Evolutionary conservation across 2,329 filamentous ascomycete genomes (phyloP).

Genomic region (Aspergillus melleus): DNA sequence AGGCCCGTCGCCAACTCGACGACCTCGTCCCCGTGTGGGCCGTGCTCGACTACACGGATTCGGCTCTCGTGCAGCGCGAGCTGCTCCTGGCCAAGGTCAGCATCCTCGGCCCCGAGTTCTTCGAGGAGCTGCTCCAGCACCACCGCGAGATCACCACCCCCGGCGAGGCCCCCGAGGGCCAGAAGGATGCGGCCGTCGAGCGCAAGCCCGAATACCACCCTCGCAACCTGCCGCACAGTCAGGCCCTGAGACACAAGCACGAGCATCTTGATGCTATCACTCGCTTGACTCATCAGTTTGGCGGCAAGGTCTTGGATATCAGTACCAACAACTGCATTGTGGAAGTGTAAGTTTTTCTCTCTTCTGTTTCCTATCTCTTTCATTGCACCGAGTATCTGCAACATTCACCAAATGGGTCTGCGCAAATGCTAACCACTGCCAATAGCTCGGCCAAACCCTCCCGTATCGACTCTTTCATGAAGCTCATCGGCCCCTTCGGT

Average conservation of each 20-base stretch:
- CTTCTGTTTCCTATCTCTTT: background rate
- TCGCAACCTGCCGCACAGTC: conserved; percentile 76
- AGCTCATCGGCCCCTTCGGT: conserved; percentile 89
- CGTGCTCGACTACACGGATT: conserved; percentile 90
- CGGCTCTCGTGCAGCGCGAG: conserved; percentile 93
- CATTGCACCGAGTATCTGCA: background rate
- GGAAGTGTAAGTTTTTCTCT: conserved; percentile 69
- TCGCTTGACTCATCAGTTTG: conserved; percentile 95
- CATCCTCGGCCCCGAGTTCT: conserved; percentile 95
- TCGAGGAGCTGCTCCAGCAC: conserved; percentile 92
- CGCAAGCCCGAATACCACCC: conserved; percentile 75
- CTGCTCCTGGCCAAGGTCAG: conserved; percentile 94
- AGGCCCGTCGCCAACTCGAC: conserved; percentile 91
- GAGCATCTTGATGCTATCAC: conserved; percentile 96
- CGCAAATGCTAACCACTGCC: background rate
- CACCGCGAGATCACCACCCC: conserved; percentile 82
- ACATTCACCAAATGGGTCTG: conserved; percentile 1
- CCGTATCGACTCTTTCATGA: conserved; percentile 96
- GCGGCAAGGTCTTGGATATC: conserved; percentile 95
- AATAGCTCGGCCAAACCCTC: conserved; percentile 82
- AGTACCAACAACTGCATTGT: conserved; percentile 99
- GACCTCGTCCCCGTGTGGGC: conserved; percentile 98
- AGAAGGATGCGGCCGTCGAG: conserved; percentile 20
- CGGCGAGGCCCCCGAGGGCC: conserved; percentile 38
- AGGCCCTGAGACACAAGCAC: conserved; percentile 94